These are phyloP conservation scores for Phtheirospermum japonicum DNA, from an alignment of 257 asterid genomes.

Conservation along the genomic window DNA sequence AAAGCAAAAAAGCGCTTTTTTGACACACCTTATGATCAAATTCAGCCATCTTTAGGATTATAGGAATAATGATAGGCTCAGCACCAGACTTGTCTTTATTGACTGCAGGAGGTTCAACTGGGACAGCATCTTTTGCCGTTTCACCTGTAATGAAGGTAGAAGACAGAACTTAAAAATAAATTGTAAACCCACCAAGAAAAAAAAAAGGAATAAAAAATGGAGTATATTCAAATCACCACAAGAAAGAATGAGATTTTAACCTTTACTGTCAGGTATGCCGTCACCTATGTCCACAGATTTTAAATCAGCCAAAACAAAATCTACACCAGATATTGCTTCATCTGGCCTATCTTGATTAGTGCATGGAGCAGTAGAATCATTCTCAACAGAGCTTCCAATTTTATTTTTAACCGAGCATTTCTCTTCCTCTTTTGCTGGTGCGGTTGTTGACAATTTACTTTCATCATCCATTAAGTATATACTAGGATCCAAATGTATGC, in stretches of 20 bases:
- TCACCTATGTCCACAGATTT: constrained; percentile 47
- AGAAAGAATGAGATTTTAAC: constrained; percentile 33
- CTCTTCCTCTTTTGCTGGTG: constrained; percentile 48
- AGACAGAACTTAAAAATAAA: constrained; percentile 18
- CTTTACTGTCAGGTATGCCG: constrained; percentile 37
- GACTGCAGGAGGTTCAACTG: constrained; percentile 36
- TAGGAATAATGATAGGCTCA: constrained; percentile 81
- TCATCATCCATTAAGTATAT: constrained; percentile 94
- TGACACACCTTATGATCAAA: constrained; percentile 88
- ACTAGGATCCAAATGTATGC: constrained; percentile 98
- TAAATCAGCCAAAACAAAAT: constrained; percentile 47
- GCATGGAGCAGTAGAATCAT: constrained; percentile 27
- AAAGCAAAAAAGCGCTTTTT: constrained; percentile 18
- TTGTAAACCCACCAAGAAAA: not conserved
- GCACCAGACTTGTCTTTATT: constrained; percentile 72
- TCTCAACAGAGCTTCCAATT: constrained; percentile 42
- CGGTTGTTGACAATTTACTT: constrained; percentile 47
- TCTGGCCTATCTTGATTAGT: constrained; percentile 31
- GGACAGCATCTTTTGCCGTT: constrained; percentile 41
- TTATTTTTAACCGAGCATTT: constrained; percentile 38
- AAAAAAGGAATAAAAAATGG: constrained; percentile 2
- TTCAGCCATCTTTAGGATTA: constrained; percentile 89
- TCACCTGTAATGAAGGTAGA: constrained; percentile 49
- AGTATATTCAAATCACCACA: constrained; percentile 10
- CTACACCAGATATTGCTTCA: constrained; percentile 41